Evolutionary conservation across 148 eudicot genomes (phyloP), one percentile per base, ranked within the genome.

Genomic region (Fagopyrum homotropicum): DNA sequence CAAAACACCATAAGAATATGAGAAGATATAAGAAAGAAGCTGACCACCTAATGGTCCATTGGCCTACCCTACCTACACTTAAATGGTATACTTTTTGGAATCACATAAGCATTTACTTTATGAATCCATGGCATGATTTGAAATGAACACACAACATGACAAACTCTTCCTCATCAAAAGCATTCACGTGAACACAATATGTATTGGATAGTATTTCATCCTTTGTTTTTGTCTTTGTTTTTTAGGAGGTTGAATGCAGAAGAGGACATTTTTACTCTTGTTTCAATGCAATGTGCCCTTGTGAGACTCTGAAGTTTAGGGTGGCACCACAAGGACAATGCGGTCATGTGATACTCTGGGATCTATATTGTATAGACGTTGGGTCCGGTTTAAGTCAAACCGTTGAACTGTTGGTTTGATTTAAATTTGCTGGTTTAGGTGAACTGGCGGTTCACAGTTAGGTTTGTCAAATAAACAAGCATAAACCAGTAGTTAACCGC

Each of bases 341-440:
- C 14, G 9, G 47, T 15, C 71, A 66, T 66, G 71, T 66, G 71
- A 64, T 60, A 59, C 35, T 22, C 10, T 59, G 64, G 40, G 63
- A 57, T 57, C 0, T 22, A 22, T 22, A n/a, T n/a, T n/a, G n/a
- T n/a, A n/a, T n/a, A n/a, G 61, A 56, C 26, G 7, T n/a, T n/a
- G n/a, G n/a, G n/a, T n/a, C n/a, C n/a, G n/a, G n/a, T n/a, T n/a
- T n/a, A n/a, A n/a, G n/a, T n/a, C n/a, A n/a, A n/a, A n/a, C n/a
- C n/a, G n/a, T n/a, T n/a, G n/a, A n/a, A n/a, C n/a, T n/a, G n/a
- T n/a, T n/a, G n/a, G n/a, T n/a, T n/a, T n/a, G n/a, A n/a, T n/a
- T n/a, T n/a, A n/a, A n/a, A n/a, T n/a, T n/a, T n/a, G n/a, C n/a
- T n/a, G n/a, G n/a, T n/a, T n/a, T n/a, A n/a, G n/a, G n/a, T n/a